Evolutionary conservation across 2,329 filamentous ascomycete species (phyloP).

Genomic region (Simplicillium aogashimaense): DNA sequence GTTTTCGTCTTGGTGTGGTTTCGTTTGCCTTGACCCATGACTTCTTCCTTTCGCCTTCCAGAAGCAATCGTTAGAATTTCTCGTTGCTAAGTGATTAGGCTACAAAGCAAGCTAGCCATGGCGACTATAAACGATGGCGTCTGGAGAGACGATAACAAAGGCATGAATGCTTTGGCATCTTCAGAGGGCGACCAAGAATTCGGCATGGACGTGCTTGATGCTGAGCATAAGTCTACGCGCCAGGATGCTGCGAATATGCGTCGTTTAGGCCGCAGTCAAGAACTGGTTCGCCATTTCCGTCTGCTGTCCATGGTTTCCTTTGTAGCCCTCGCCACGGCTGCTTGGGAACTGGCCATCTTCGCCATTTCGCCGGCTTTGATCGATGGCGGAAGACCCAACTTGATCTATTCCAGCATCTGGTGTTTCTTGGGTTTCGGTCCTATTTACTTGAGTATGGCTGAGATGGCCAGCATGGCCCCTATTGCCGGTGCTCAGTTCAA

Average conservation of each 20-base stretch:
- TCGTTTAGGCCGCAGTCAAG: slow-evolving; percentile 5
- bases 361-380: slow-evolving; percentile 4
- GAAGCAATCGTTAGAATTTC: no score
- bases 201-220: no score
- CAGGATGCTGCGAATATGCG: slow-evolving; percentile 3
- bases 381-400: slow-evolving; percentile 5
- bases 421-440: slow-evolving; percentile 5
- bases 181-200: no score
- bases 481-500: slow-evolving; percentile 14
- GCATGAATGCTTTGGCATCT: no score
- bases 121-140: no score
- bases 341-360: slow-evolving; percentile 3
- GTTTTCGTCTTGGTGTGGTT: no score
- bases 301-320: slow-evolving; percentile 6
- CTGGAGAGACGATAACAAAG: no score
- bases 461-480: slow-evolving; percentile 13
- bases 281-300: slow-evolving; percentile 5
- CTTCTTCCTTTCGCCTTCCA: no score
- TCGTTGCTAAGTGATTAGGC: no score
- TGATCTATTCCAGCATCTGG: slow-evolving; percentile 6
- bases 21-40: no score
- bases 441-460: slow-evolving; percentile 11
- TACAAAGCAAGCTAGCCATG: no score
- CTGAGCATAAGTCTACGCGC: slow-evolving; percentile 1
- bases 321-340: slow-evolving; percentile 3